A percentile compares a stretch with the other conserved stretches of the same genome.
Evolutionary conservation across 1,139 yeast species (phyloP).

Genomic region (Hansenula anomala): DNA sequence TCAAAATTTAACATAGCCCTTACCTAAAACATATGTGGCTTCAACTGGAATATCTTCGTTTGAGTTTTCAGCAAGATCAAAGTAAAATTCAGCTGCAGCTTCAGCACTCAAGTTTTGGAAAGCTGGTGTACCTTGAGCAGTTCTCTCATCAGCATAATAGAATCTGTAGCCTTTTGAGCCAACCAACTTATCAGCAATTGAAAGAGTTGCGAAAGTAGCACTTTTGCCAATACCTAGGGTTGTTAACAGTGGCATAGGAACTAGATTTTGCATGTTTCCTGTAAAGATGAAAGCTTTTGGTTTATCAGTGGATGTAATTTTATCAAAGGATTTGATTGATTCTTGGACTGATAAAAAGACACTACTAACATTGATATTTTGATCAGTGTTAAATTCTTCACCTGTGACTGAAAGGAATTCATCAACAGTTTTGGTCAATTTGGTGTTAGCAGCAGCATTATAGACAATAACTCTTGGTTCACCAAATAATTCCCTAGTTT

Average conservation of each 20-base stretch:
- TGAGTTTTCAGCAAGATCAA: constrained; percentile 3
- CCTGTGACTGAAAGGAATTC: neutral
- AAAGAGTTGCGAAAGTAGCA: neutral
- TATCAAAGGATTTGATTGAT: neutral
- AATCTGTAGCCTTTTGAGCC: constrained; percentile 1
- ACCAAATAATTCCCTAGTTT: constrained; percentile 3
- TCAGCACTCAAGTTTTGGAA: neutral
- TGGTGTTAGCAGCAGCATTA: constrained; percentile 2
- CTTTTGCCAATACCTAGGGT: constrained; percentile 4
- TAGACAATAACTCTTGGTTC: constrained; percentile 4
- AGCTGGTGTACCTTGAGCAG: constrained; percentile 1
- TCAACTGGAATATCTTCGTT: constrained; percentile 3
- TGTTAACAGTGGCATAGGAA: neutral
- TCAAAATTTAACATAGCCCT: constrained; percentile 4
- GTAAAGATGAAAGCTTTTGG: constrained; percentile 5
- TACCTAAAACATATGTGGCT: constrained; percentile 3
- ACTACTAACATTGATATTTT: neutral
- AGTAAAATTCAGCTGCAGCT: constrained; percentile 5
- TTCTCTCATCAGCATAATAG: constrained; percentile 5
- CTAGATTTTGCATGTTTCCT: constrained; percentile 3
- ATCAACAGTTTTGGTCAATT: neutral
- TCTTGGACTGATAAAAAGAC: neutral
- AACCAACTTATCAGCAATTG: neutral
- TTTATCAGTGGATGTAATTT: neutral
- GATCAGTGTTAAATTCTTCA: neutral